These are phyloP conservation scores for Lumnitzera littorea DNA, from an alignment of 345 rosid genomes.

Conservation along the genomic window DNA sequence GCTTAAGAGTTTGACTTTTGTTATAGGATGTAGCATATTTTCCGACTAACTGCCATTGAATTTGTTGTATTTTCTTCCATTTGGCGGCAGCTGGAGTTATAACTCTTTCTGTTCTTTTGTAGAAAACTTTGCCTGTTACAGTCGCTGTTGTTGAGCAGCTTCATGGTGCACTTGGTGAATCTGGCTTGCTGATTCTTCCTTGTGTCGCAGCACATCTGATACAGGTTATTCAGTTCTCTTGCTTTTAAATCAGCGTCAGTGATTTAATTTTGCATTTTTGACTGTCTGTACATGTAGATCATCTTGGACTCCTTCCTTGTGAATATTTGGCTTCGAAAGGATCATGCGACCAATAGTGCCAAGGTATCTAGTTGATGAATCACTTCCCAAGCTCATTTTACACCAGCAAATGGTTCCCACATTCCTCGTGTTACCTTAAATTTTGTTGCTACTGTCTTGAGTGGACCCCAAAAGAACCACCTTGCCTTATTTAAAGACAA, in stretches of 20 bases:
- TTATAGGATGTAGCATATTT: neutral
- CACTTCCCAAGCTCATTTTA: too few relatives aligned
- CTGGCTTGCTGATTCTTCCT: constrained; percentile 86
- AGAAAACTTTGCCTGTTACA: constrained; percentile 90
- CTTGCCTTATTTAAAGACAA: too few relatives aligned
- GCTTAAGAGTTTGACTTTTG: too few relatives aligned
- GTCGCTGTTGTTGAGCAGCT: constrained; percentile 86
- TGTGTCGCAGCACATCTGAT: constrained; percentile 84
- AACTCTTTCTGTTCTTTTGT: constrained; percentile 7
- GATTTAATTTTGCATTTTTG: neutral
- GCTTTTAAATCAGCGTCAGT: too few relatives aligned
- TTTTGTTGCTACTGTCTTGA: too few relatives aligned
- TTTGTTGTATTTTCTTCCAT: neutral
- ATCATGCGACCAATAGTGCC: constrained; percentile 20
- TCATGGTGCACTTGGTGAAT: constrained; percentile 77
- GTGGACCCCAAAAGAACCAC: too few relatives aligned
- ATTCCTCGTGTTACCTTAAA: too few relatives aligned
- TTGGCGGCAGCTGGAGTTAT: neutral
- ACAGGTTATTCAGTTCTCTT: constrained; percentile 39
- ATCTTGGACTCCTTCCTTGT: constrained; percentile 56
- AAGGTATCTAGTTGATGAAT: constrained; percentile 31
- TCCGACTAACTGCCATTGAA: neutral
- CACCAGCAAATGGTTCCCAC: too few relatives aligned
- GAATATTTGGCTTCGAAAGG: constrained; percentile 41
- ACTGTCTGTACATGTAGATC: constrained; percentile 26